Percentiles rank a stretch among this genome's conserved stretches.
Conservation (phyloP, 495 filamentous ascomycete genomes). For the Neurospora sublineolata region DNA sequence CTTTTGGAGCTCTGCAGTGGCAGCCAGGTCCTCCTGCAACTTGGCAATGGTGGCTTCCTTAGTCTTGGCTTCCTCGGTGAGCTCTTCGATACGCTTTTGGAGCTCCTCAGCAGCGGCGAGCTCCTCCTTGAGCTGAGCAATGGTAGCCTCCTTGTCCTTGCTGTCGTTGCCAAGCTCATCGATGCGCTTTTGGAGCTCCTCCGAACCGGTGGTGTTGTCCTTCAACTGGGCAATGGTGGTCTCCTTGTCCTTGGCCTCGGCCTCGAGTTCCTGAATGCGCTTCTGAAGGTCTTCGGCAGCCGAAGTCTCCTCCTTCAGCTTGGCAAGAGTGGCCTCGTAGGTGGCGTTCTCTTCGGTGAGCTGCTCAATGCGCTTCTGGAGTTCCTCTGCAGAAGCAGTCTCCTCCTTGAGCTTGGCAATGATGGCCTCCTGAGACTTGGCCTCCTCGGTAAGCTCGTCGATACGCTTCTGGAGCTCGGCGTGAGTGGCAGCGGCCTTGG, state of each 20-base stretch:
- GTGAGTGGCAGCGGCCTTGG: slow-evolving; percentile 23
- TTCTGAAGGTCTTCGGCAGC: slow-evolving; percentile 27
- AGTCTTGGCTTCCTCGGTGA: slow-evolving; percentile 36
- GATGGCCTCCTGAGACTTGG: slow-evolving; percentile 30
- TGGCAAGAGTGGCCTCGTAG: slow-evolving; percentile 31
- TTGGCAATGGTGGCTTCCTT: slow-evolving; percentile 28
- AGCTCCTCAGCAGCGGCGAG: slow-evolving; percentile 33
- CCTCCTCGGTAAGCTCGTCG: slow-evolving; percentile 27
- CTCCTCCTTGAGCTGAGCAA: slow-evolving; percentile 29
- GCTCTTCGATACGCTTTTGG: slow-evolving; percentile 33
- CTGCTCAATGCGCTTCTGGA: slow-evolving; percentile 28
- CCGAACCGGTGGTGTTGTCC: slow-evolving; percentile 31
- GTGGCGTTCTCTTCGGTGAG: slow-evolving; percentile 27
- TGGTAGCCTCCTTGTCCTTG: slow-evolving; percentile 24
- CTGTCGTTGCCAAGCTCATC: slow-evolving; percentile 25
- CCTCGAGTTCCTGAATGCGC: slow-evolving; percentile 29
- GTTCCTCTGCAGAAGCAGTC: slow-evolving; percentile 27
- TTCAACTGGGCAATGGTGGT: slow-evolving; percentile 26
- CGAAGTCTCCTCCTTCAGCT: slow-evolving; percentile 36
- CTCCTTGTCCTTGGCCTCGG: slow-evolving; percentile 30
- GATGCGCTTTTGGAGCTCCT: slow-evolving; percentile 15
- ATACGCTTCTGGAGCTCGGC: slow-evolving; percentile 31
- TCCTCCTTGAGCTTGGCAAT: slow-evolving; percentile 38
- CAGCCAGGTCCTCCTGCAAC: slow-evolving; percentile 34
- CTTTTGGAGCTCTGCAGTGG: slow-evolving; percentile 30